Evolutionary conservation across 2,329 filamentous ascomycete species (phyloP).

Genomic region (Aureobasidium melanogenum): DNA sequence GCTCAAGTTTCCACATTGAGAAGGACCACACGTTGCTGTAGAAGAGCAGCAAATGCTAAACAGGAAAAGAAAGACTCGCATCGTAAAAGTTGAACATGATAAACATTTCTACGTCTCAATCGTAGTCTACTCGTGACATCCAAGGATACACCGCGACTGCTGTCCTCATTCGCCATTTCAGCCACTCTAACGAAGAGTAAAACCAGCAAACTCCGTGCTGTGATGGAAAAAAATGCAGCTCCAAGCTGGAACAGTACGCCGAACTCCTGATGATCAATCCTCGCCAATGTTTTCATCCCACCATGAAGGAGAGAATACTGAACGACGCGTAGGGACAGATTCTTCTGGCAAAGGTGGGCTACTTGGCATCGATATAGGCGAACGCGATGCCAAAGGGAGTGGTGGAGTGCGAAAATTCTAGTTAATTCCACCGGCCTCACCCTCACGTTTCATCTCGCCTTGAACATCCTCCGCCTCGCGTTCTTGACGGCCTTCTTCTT

Average conservation of each 20-base stretch:
- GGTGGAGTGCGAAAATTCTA: background rate
- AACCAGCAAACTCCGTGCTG: background rate
- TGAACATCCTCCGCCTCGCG: constrained; percentile 21
- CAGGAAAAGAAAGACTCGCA: too few relatives aligned
- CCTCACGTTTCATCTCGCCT: constrained; percentile 19
- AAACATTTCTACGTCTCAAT: background rate
- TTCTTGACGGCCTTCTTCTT: constrained; percentile 24
- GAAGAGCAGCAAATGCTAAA: background rate
- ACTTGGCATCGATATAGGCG: background rate
- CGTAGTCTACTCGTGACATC: constrained; percentile 4
- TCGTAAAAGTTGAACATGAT: background rate
- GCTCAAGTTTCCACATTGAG: background rate
- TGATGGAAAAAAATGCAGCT: background rate
- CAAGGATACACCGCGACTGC: background rate
- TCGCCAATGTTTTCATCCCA: background rate
- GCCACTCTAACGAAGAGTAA: background rate
- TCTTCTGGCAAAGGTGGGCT: background rate
- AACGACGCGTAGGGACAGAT: background rate
- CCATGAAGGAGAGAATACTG: background rate
- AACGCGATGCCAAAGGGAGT: background rate
- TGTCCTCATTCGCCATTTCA: background rate
- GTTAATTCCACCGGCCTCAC: constrained; percentile 9
- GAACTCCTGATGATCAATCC: background rate
- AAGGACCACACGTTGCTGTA: background rate
- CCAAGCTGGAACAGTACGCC: background rate